A percentile compares a stretch with the other conserved stretches of the same genome.
These are phyloP conservation scores for Cladosporium oxysporum DNA, from an alignment of 2,329 filamentous ascomycete genomes.

Conservation along the genomic window DNA sequence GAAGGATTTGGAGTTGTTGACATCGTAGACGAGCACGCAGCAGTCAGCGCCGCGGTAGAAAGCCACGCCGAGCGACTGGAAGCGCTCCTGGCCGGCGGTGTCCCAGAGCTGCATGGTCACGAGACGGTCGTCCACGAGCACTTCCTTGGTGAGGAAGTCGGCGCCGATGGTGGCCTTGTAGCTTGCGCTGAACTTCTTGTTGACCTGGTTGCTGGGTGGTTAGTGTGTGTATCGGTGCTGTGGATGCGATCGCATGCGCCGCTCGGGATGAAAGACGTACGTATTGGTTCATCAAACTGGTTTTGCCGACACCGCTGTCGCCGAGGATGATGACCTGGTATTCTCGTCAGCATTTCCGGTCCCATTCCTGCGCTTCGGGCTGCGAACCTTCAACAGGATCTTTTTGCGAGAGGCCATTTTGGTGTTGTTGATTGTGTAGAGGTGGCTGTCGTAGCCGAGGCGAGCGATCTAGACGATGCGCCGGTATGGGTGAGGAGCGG, in stretches of 20 bases:
- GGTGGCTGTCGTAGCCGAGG: conserved; percentile 13
- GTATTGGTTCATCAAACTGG: conserved; percentile 99
- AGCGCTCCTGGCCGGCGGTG: conserved; percentile 94
- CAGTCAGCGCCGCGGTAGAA: conserved; percentile 98
- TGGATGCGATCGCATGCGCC: not conserved
- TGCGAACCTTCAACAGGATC: conserved; percentile 40
- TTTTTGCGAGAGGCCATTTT: conserved; percentile 43
- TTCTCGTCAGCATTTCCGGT: conserved; percentile 25
- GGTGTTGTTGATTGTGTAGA: conserved; percentile 6
- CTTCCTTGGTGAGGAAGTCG: conserved; percentile 97
- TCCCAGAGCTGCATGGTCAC: conserved; percentile 99
- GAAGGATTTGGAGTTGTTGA: conserved; percentile 99
- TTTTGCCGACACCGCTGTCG: conserved; percentile 98
- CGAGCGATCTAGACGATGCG: conserved; percentile 3
- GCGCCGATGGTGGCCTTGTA: conserved; percentile 99
- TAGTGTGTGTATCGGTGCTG: not conserved
- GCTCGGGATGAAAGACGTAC: conserved; percentile 56
- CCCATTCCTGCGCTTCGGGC: not conserved
- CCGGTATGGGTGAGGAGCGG: not conserved
- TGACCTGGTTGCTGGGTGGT: conserved; percentile 66
- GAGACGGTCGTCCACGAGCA: conserved; percentile 92
- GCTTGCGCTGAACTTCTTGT: conserved; percentile 99
- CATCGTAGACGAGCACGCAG: conserved; percentile 96
- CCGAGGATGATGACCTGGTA: conserved; percentile 94
- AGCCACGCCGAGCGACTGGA: conserved; percentile 93